Evolutionary conservation across 2,329 filamentous ascomycete species (phyloP), one percentile per base, ranked within the genome.

Genomic region (Plectosphaerella sp.): DNA sequence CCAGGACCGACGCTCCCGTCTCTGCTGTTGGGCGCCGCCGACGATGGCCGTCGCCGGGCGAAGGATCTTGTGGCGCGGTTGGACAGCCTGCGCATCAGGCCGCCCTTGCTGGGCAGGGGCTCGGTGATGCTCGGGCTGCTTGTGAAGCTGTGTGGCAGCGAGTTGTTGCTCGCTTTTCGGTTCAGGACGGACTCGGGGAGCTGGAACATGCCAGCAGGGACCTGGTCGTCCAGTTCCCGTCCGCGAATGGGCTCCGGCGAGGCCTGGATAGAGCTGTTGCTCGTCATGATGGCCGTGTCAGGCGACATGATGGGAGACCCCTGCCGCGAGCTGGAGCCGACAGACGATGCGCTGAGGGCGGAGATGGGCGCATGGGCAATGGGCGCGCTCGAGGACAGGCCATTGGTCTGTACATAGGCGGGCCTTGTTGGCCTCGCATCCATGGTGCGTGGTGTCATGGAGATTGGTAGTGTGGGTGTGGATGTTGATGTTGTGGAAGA

Each of bases 1-100:
- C 91, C 88, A 2, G 94, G 94, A 0, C 94, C 94, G 24, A 91
- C 87, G 65, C 92, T 97, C 56, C 89, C 86, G 64, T 97, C 91
- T 42, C 92, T 85, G 65, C 87, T 90, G 55, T 86, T 84, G 18
- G 88, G 82, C 45, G 88, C 82, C 1, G 86, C 86, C 3, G 89
- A 91, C 15, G 90, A 95, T 56, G 88, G 86, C 55, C 92, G 82
- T 57, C 91, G 84, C 54, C 86, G 80, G 39, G 70, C 72, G 65
- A 84, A 67, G 76, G 87, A 71, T 37, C 79, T 86, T 46, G 83
- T 84, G 6, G 91, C 90, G 56, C 87, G 85, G 61, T 88, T 89
- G 33, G 94, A 97, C 20, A 97, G 75, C 57, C 92, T 83, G 57
- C 94, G 85, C 59, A 97, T 95, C 52, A 97, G 71, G 48, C 65